Base-by-base conservation (phyloP, 1,284 basidiomycete genomes). In the Lentinula novae-zelandiae region DNA sequence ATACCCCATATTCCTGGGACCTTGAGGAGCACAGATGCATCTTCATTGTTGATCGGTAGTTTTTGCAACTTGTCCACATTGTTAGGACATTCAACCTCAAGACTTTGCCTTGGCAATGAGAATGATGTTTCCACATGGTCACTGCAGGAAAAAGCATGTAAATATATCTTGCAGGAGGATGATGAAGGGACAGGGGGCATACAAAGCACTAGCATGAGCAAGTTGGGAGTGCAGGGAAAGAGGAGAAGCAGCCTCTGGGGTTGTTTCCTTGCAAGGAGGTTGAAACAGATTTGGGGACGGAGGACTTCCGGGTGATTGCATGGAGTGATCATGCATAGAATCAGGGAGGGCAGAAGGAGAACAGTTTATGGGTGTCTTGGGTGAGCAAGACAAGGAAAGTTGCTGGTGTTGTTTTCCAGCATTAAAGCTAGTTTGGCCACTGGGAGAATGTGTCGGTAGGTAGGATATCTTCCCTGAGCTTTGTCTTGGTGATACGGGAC, bases 1-100 rank as follows among this genome's bases (percentile, higher is more conserved):
- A 57, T 9, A 15, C 53, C 39, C 63, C 63, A 64, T 48, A 64
- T 56, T 5, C 63, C 60, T 48, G 63, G 63, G 27, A 64, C 51
- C 46, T 46, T 17, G 5, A 46, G 20, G 9, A 7, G 17, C 12
- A 15, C 8, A 10, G 44, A 9, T 46, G 3, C 6, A 46, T 46
- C 44, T 1, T 42, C 40, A 6, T 15, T 20, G 9, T 46, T 15
- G 22, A 9, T 20, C 5, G 3, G 15, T 8, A 22, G 8, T 20
- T 10, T 46, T 20, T 22, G 27, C 27, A 27, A 27, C 27, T 46
- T 15, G 15, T 44, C 40, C n/a, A 17, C 40, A 44, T 44, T 1
- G 15, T 44, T n/a, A 44, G 40, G 10, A 7, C 12, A 2, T 15
- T 44, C 38, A 15, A 5, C 10, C 15, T 39, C 15, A 39, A 39